Base-by-base conservation (phyloP, 2,329 filamentous ascomycete genomes). In the Plectosphaerella cucumerina region DNA sequence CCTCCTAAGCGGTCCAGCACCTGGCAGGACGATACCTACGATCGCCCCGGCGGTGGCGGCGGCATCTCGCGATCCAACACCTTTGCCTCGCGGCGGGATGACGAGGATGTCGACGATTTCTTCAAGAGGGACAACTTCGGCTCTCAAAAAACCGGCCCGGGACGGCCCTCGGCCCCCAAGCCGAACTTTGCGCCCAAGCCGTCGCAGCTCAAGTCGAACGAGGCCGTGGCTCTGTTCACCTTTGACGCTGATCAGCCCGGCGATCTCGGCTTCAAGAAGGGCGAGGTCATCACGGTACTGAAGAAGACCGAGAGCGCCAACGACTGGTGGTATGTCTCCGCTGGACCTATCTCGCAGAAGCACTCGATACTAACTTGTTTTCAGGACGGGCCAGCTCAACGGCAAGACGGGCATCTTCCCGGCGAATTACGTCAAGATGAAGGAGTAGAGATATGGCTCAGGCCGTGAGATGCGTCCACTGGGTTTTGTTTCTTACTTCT, bases 231-330 rank as follows among this genome's bases (percentile, higher is more conserved):
- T 3, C 77, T 97, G 55, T 97, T 89, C 70, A 96, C 89, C 2
- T 99, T 99, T 65, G 93, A 97, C 56, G 86, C 91, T 0, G 93
- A 96, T 62, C 92, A 97, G 68, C 85, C 90, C 1, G 93, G 93
- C 5, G 93, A 99, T 66, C 68, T 97, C 51, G 90, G 87, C 0
- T 99, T 99, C 72, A 96, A 96, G 75, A 45, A 99, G 77, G 94
- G 94, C 18, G 94, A 99, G 26, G 70, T 97, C 51, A 97, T 99
- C 58, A 97, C 91, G 1, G 91, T 99, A 52, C 68, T 96, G 51
- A 97, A 99, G 76, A 88, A 89, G 70, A 97, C 93, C 5, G 90
- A 97, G 5, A 97, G 88, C 60, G 88, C 90, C 52, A 92, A 91
- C 51, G 93, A 97, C 68, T 97, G 93, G 93, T 97, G 93, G 84